These are phyloP conservation scores for Scheffersomyces insectosa DNA, from an alignment of 1,139 yeast genomes.

Conservation along the genomic window DNA sequence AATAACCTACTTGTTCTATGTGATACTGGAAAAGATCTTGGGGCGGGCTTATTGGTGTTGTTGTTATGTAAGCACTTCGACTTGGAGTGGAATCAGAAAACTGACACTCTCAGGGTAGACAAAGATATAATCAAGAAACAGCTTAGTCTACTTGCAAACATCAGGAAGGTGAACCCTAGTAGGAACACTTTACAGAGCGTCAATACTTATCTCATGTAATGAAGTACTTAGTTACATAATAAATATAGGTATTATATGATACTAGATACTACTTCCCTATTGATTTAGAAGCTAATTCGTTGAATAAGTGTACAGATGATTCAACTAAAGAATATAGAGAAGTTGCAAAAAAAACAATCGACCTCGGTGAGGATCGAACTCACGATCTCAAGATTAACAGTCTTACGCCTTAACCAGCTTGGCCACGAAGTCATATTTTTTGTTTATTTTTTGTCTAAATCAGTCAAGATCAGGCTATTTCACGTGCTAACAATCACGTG, in stretches of 20 bases:
- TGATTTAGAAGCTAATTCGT: too few species aligned
- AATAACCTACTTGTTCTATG: conserved; percentile 48
- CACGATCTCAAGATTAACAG: conserved; percentile 52
- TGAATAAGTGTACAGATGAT: too few species aligned
- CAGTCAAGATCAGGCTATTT: neutral
- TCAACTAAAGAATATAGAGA: neutral
- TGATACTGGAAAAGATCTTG: conserved; percentile 65
- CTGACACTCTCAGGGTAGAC: conserved; percentile 22
- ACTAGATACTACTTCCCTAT: too few species aligned
- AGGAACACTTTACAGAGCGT: conserved; percentile 73
- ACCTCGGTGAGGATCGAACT: conserved; percentile 50
- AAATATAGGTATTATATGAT: too few species aligned
- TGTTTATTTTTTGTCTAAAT: neutral
- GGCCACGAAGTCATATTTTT: conserved; percentile 47
- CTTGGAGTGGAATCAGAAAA: conserved; percentile 33
- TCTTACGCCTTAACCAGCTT: conserved; percentile 57
- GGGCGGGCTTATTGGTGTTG: conserved; percentile 59
- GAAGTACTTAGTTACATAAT: conserved; percentile 4
- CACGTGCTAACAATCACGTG: too few species aligned
- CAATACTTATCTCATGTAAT: conserved; percentile 41
- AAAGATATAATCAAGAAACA: conserved; percentile 61
- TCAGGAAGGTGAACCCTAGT: conserved; percentile 65
- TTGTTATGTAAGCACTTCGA: conserved; percentile 50
- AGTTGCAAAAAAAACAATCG: conserved; percentile 16
- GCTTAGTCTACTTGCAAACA: conserved; percentile 48